Evolutionary conservation across 768 basidiomycete species (phyloP).

Genomic region (Trametes sanguinea): DNA sequence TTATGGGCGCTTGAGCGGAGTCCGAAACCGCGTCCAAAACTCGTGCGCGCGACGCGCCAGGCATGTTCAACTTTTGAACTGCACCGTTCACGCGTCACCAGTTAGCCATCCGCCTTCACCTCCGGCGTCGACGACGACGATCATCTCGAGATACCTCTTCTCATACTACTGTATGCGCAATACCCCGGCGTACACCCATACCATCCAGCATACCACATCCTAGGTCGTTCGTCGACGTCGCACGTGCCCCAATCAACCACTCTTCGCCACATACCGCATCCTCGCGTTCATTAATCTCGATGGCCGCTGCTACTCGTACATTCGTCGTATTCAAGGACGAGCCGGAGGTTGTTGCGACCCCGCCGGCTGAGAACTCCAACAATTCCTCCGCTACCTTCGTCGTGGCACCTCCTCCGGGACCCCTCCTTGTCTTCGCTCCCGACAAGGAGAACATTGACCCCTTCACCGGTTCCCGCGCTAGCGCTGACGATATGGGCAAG

Average conservation of each 20-base stretch:
- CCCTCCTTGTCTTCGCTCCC: constrained; percentile 30
- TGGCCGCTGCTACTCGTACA: constrained; percentile 22
- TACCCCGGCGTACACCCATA: not conserved
- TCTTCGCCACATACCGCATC: not conserved
- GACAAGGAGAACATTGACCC: constrained; percentile 86
- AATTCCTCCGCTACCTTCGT: constrained; percentile 14
- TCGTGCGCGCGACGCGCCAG: constrained; percentile 1
- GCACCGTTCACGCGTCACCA: not conserved
- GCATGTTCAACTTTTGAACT: constrained; percentile 14
- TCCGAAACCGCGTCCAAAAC: constrained; percentile 11
- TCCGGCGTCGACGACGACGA: constrained; percentile 20
- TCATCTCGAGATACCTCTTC: constrained; percentile 12
- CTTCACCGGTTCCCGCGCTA: constrained; percentile 64
- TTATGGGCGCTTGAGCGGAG: constrained; percentile 3
- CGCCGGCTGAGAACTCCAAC: constrained; percentile 24
- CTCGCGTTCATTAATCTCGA: constrained; percentile 1
- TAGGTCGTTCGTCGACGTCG: constrained; percentile 17
- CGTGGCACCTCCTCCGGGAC: constrained; percentile 25
- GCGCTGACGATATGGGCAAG: constrained; percentile 50
- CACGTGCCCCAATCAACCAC: not conserved
- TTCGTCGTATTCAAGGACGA: constrained; percentile 33
- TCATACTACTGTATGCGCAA: not conserved
- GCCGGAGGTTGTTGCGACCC: constrained; percentile 3
- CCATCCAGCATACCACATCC: not conserved
- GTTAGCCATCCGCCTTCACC: not conserved